phyloP scores from a whole-genome alignment of 2,329 filamentous ascomycete genomes.

The Exophiala sp. region DNA sequence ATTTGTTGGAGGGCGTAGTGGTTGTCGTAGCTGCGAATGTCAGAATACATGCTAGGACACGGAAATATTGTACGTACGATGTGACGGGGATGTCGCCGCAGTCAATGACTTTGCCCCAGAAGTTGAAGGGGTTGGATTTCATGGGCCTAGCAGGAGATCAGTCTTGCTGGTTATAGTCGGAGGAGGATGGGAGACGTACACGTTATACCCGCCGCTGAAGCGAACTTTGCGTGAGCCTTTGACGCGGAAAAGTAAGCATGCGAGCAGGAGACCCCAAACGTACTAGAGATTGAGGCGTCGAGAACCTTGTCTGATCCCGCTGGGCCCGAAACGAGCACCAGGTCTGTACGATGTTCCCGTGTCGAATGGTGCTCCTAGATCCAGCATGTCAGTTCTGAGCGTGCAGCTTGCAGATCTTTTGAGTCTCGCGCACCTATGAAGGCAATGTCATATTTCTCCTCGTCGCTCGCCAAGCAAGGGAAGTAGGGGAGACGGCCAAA shows the following conservation, averaged over 20 bases:
- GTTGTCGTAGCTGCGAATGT: slow-evolving; percentile 66
- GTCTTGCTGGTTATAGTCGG: background rate
- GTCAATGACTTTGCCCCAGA: slow-evolving; percentile 75
- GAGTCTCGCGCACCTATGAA: slow-evolving; percentile 62
- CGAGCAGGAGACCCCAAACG: slow-evolving; percentile 36
- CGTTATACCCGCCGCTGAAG: slow-evolving; percentile 79
- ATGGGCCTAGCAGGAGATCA: slow-evolving; percentile 48
- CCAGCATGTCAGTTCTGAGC: background rate
- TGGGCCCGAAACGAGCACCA: slow-evolving; percentile 79
- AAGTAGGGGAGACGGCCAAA: slow-evolving; percentile 76
- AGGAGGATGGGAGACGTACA: slow-evolving; percentile 35
- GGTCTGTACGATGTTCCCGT: slow-evolving; percentile 82
- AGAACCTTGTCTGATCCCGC: slow-evolving; percentile 81
- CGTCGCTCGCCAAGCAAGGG: slow-evolving; percentile 67
- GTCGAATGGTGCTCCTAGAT: slow-evolving; percentile 72
- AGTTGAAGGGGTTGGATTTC: slow-evolving; percentile 74
- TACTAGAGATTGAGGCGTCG: slow-evolving; percentile 84
- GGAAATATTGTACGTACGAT: slow-evolving; percentile 54
- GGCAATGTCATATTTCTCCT: slow-evolving; percentile 76
- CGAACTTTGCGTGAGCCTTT: slow-evolving; percentile 47
- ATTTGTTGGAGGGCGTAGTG: slow-evolving; percentile 78
- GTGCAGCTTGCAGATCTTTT: background rate
- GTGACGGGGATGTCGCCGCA: slow-evolving; percentile 84
- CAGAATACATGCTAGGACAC: background rate
- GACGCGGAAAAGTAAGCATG: slow-evolving; percentile 27